These are phyloP conservation scores for Stachybotrys echinatus DNA, from an alignment of 2,329 filamentous ascomycete species.

Conservation along the genomic window DNA sequence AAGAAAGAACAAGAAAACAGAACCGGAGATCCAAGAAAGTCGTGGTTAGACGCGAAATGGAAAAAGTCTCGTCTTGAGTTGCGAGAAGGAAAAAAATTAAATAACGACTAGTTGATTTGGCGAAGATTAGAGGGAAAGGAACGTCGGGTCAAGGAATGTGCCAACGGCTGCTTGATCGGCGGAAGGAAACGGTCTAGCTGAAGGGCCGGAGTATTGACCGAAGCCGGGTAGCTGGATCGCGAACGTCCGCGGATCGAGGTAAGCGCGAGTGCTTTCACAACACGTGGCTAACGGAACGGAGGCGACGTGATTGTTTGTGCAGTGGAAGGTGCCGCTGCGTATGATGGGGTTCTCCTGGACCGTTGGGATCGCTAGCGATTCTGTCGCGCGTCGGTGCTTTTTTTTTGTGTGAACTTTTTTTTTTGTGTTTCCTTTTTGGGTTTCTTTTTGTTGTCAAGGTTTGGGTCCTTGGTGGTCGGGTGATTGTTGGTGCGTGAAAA, in stretches of 20 bases:
- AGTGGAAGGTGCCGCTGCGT: neutral
- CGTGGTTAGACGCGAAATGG: slow-evolving; percentile 13
- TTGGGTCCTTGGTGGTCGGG: neutral
- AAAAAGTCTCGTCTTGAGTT: neutral
- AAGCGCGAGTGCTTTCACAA: neutral
- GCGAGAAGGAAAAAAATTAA: neutral
- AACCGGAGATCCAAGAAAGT: neutral
- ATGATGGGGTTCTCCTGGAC: neutral
- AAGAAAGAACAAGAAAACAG: neutral
- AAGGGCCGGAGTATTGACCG: no score
- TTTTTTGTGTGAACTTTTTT: no score
- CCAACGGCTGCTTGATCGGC: neutral
- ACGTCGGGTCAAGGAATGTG: neutral
- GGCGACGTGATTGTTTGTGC: neutral
- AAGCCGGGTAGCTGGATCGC: neutral
- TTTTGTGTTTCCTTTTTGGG: neutral
- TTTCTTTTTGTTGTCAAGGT: neutral
- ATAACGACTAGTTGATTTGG: neutral
- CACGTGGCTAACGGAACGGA: neutral
- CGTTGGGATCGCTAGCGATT: neutral
- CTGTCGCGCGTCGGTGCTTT: neutral
- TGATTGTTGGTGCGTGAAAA: neutral
- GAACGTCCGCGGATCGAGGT: neutral
- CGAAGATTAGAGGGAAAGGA: neutral
- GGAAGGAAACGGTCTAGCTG: neutral